Evolutionary conservation across 2,329 filamentous ascomycete species (phyloP).

Genomic region (Fusarium odoratissimum): DNA sequence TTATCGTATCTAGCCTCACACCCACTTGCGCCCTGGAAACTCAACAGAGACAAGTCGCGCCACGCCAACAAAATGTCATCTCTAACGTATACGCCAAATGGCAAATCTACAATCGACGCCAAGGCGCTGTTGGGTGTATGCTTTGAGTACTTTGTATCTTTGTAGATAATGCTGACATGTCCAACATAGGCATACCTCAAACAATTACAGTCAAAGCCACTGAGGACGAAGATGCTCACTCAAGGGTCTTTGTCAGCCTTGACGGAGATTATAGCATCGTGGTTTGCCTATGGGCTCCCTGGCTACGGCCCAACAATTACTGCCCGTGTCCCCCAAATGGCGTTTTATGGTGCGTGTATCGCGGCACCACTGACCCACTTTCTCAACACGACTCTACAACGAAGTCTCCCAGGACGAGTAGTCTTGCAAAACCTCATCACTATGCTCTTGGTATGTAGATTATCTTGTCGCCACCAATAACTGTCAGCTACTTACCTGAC

Average conservation of each 20-base stretch:
- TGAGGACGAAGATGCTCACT: conserved; percentile 21
- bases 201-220: conserved; percentile 19
- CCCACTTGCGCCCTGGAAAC: background rate
- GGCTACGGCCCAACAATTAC: conserved; percentile 20
- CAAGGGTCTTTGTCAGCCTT: conserved; percentile 13
- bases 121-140: conserved; percentile 12
- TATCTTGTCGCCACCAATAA: fast-evolving
- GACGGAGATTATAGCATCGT: conserved; percentile 17
- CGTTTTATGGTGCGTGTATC: conserved; percentile 22
- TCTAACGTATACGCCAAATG: background rate
- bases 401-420: background rate
- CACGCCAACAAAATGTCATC: background rate
- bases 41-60: background rate
- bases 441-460: conserved; percentile 3
- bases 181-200: conserved; percentile 11
- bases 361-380: conserved; percentile 22
- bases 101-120: conserved; percentile 1
- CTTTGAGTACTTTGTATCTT: fast-evolving
- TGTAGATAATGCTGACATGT: background rate
- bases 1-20: background rate
- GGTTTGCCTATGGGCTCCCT: conserved; percentile 13
- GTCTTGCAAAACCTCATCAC: conserved; percentile 2
- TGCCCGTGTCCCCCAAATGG: conserved; percentile 25
- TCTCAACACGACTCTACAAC: conserved; percentile 8
- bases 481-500: background rate